Base-by-base conservation (phyloP, 164 flowering plant genomes). In the Magnolia changhungtana region DNA sequence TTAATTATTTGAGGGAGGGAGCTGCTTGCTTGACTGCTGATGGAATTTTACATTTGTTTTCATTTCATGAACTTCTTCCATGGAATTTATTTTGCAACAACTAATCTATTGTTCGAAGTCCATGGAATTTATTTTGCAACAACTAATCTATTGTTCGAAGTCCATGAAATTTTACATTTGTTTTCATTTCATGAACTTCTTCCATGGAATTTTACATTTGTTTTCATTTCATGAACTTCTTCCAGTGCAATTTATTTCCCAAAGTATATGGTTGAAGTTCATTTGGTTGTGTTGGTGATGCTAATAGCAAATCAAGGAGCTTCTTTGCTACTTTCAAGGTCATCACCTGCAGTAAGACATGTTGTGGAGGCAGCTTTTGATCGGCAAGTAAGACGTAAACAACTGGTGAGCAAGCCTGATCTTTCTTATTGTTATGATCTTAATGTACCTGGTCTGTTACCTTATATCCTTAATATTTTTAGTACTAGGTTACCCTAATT, bases 361-460 rank as follows among this genome's bases (percentile, higher is more conserved):
- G 88, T 94, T 61, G 76, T 87, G 74, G 73, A 86, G 81, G 86
- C 89, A 64, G 96, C 97, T 50, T 94, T 96, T 87, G 87, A 87
- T 78, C 81, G 84, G 79, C 92, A 87, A 69, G 90, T 82, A 73
- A 89, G 85, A 76, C 88, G 93, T 52, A 89, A 78, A 83, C 97
- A 92, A 78, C 86, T 96, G 89, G 99, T 94, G 77, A 89, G 94
- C 69, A 50, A 21, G 71, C 45, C 45, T 37, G 45, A 37, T 37
- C 45, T 37, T 37, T 37, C 45, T 37, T 37, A 37, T 3, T 37
- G 7, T 37, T 37, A 37, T 37, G 45, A 37, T 37, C 45, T 37
- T 37, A 31, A 31, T 31, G 37, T 1, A 31, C 37, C 37, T 31
- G 37, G 37, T 31, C 37, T 69, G 50, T 69, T 16, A 49, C 27